These are phyloP conservation scores for Alternaria angustiovoidea DNA, from an alignment of 2,329 filamentous ascomycete genomes.

Conservation along the genomic window DNA sequence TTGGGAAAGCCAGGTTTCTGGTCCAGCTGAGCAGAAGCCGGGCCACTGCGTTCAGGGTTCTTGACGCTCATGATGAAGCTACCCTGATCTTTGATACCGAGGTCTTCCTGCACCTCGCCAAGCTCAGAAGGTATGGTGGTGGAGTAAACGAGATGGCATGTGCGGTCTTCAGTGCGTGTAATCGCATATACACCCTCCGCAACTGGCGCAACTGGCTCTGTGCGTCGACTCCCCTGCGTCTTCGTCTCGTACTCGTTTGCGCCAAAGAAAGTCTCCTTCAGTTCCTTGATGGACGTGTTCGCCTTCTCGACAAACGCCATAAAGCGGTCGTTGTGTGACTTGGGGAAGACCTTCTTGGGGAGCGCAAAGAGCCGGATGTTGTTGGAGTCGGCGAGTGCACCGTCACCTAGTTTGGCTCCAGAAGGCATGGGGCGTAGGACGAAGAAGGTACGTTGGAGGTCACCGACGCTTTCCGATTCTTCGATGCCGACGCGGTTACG, in stretches of 20 bases:
- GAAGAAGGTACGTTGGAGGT: conserved; percentile 81
- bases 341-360: conserved; percentile 84
- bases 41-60: conserved; percentile 76
- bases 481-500: conserved; percentile 78
- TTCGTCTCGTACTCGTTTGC: conserved; percentile 77
- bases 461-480: conserved; percentile 71
- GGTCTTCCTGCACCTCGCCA: conserved; percentile 75
- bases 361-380: conserved; percentile 78
- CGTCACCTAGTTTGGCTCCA: conserved; percentile 72
- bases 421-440: conserved; percentile 76
- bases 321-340: conserved; percentile 72
- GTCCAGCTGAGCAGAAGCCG: conserved; percentile 68
- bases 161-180: conserved; percentile 69
- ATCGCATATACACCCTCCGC: conserved; percentile 88
- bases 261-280: conserved; percentile 76
- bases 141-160: conserved; percentile 81
- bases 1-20: conserved; percentile 74
- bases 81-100: conserved; percentile 75
- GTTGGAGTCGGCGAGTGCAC: conserved; percentile 62
- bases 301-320: conserved; percentile 85
- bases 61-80: conserved; percentile 82
- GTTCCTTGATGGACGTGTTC: conserved; percentile 68
- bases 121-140: conserved; percentile 75
- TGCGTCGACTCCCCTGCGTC: conserved; percentile 73
- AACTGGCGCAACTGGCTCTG: conserved; percentile 75